Evolutionary conservation across 2,329 filamentous ascomycete genomes (phyloP), one percentile per base, ranked within the genome.

Genomic region (Esteya vermicola): DNA sequence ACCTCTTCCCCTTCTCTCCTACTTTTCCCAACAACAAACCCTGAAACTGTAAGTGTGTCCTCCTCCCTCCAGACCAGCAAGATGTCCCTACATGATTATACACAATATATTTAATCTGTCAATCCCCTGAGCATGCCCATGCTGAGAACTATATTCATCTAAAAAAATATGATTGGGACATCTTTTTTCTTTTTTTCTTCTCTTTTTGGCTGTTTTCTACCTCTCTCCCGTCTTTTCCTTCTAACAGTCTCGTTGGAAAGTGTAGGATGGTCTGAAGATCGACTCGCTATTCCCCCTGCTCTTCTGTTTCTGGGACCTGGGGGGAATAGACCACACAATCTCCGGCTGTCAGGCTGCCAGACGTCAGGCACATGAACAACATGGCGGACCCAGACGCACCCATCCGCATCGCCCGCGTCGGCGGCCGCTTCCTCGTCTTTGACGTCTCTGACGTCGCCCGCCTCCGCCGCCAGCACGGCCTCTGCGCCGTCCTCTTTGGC

Each of bases 371-470:
- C n/a, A n/a, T n/a, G n/a, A n/a, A n/a, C n/a, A n/a, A n/a, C n/a
- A n/a, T n/a, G n/a, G 38, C 27, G 28, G 36, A 28, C 41, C 47
- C 31, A 36, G 41, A 8, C 33, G 19, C n/a, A 13, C 75, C 74
- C 10, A 72, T 94, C 47, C 78, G 85, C 45, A 91, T 96, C 54
- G 89, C 84, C 48, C 70, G 74, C 55, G 76, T 94, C 45, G 78
- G 78, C 35, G 78, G 79, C 50, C 80, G 83, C 48, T 95, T 89
- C 63, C 75, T 95, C 45, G 68, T 98, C 50, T 96, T 95, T 66
- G 85, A 93, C 56, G 75, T 85, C 51, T 75, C 86, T 54, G 76
- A 78, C 47, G 81, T 86, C 44, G 78, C 81, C 51, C 72, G 80
- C 56, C 68, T 94, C 46, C 82, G 91, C 48, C 77, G 83, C 46